These are phyloP conservation scores for Termitomyces sp. DNA, from an alignment of 768 basidiomycete species.

Conservation along the genomic window DNA sequence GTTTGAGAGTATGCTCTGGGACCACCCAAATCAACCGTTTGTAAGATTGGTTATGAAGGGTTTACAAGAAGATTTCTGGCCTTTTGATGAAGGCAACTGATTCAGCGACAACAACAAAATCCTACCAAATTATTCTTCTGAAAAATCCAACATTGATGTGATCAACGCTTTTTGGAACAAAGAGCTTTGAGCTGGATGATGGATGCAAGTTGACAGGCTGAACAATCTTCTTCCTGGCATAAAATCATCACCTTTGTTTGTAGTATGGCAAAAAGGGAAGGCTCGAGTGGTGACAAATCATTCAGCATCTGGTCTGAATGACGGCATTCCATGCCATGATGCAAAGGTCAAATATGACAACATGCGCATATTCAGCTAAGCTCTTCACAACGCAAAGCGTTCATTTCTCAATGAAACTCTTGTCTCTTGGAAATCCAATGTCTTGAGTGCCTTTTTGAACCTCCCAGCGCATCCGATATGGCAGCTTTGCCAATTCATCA, in stretches of 20 bases:
- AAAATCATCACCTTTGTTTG: slow-evolving; percentile 19
- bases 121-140: slow-evolving; percentile 6
- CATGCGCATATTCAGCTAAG: slow-evolving; percentile 1
- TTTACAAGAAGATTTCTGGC: slow-evolving; percentile 20
- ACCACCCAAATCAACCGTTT: slow-evolving; percentile 24
- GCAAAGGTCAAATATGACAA: slow-evolving; percentile 8
- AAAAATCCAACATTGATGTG: neutral
- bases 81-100: slow-evolving; percentile 20
- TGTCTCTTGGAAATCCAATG: slow-evolving; percentile 21
- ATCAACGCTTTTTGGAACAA: slow-evolving; percentile 3
- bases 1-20: slow-evolving; percentile 13
- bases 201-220: slow-evolving; percentile 3
- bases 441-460: slow-evolving; percentile 24
- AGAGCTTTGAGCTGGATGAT: slow-evolving; percentile 12
- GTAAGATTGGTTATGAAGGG: slow-evolving; percentile 18
- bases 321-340: neutral
- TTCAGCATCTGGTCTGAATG: slow-evolving; percentile 2
- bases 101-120: neutral
- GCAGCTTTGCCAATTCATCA: slow-evolving; percentile 26
- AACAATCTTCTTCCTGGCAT: slow-evolving; percentile 19
- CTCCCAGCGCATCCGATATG: slow-evolving; percentile 26
- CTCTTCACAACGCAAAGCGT: slow-evolving; percentile 11
- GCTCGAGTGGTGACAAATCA: slow-evolving; percentile 15
- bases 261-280: slow-evolving; percentile 21
- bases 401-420: slow-evolving; percentile 14